Conservation (phyloP, 306 rosid species). For the Cajanus cajan region DNA sequence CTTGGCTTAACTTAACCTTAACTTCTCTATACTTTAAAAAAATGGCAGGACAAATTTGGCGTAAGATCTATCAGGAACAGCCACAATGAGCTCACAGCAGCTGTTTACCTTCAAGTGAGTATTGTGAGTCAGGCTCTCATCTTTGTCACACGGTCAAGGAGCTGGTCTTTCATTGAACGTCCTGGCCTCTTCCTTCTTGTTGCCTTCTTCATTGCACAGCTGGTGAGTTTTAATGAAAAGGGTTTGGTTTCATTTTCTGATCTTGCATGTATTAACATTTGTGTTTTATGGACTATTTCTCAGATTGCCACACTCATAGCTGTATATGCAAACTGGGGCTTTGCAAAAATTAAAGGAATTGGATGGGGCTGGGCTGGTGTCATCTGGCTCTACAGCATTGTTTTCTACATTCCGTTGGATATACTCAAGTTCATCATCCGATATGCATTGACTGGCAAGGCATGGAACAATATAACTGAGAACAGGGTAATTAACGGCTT, state of each 20-base stretch:
- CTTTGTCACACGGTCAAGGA: constrained; percentile 82
- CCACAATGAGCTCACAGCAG: constrained; percentile 64
- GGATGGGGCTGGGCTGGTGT: constrained; percentile 98
- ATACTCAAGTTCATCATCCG: constrained; percentile 63
- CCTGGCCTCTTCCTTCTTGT: constrained; percentile 62
- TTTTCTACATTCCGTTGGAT: constrained; percentile 75
- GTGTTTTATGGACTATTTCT: neutral
- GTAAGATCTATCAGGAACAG: constrained; percentile 54
- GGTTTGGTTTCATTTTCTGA: neutral
- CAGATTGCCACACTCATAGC: constrained; percentile 77
- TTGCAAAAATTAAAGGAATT: constrained; percentile 66
- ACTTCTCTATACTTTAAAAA: neutral
- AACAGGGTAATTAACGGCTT: constrained; percentile 44
- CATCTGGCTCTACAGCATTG: constrained; percentile 75
- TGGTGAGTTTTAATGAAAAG: constrained; percentile 44
- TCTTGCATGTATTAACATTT: neutral
- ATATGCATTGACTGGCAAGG: constrained; percentile 78
- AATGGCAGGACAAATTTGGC: constrained; percentile 63
- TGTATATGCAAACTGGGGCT: constrained; percentile 76
- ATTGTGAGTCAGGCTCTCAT: constrained; percentile 90
- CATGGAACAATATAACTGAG: constrained; percentile 72
- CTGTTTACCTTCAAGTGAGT: constrained; percentile 91
- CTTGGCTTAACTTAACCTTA: neutral
- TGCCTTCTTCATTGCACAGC: constrained; percentile 71
- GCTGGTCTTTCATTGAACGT: constrained; percentile 85